Base-by-base conservation (phyloP, 2,329 filamentous ascomycete species). In the Talaromyces sp. region DNA sequence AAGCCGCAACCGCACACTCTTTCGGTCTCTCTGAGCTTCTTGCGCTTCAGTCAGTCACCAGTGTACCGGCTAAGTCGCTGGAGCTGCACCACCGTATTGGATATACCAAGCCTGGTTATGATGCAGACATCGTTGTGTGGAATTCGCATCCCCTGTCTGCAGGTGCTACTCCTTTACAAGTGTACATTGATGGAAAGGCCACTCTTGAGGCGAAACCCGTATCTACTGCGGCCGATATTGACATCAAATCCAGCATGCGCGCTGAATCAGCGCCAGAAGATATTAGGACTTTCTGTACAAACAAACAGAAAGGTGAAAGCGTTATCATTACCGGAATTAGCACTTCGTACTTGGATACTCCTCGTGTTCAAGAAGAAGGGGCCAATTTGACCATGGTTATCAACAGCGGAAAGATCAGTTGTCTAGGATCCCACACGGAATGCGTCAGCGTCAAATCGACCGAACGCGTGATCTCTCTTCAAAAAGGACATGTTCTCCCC, bases 101-200 rank as follows among this genome's bases (percentile, higher is more conserved):
- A 57, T 86, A 86, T 67, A 71, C 86, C 58, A 86, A 85, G 74
- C 77, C 82, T 3, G 84, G 85, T 0, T 87, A 81, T 54, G 85
- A 87, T 61, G 85, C 83, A 51, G 85, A 87, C 61, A 67, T 87
- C 31, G 84, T 82, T 11, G 79, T 86, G 9, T 87, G 85, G 85
- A 84, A 87, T 64, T 84, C 81, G 48, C 84, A 87, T 62, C 85
- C 85, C 31, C 72, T 87, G 1, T 83, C 81, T 48, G 79, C 85
- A 0, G 85, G 85, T 0, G 84, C 85, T 0, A 73, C 83, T 0
- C 84, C 85, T 0, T 77, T 83, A 0, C 84, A 87, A 69, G 83
- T 87, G 1, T 87, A 83, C 82, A 87, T 87, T 60, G 85, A 87
- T 59, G 85, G 85, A 3, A 80, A 75, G 9, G 75, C 81, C 2